Base-by-base conservation (phyloP, 345 rosid genomes). In the Jatropha curcas region DNA sequence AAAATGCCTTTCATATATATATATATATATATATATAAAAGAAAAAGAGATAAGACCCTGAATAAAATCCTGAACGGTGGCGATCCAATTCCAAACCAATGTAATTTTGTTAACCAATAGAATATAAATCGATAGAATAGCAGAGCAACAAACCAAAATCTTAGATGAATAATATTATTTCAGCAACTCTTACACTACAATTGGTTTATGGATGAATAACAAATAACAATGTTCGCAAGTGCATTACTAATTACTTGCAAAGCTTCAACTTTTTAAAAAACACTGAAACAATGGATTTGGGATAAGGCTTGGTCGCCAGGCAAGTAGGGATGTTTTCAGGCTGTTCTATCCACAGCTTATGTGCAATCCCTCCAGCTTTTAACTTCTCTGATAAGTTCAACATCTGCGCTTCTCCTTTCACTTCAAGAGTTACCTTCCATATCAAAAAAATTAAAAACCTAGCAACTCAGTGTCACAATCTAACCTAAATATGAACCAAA, bases 311-410 rank as follows among this genome's bases (percentile, higher is more conserved):
- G 0, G 97, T 89, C 1, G 98, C 95, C 8, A 90, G 84, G 66
- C 97, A 92, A 12, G 99, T 92, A 14, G 99, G 94, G 3, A 89
- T 71, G 76, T 89, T 91, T 79, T 95, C 99, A 9, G 99, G 98
- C 19, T 92, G 96, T 62, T 95, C 98, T 27, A 81, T 84, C 99
- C 99, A 95, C 50, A 92, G 73, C 83, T 87, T 89, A 77, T 92
- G 89, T 59, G 79, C 85, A 81, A 95, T 84, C 13, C 89, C 96
- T 52, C 82, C 90, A 11, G 72, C 83, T 16, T 56, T 84, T 53
- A 95, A 83, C 87, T 87, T 92, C 77, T 91, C 97, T 4, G 89
- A 82, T 67, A 95, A 85, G 72, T 89, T 92, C 90, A 75, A 13
- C 34, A 91, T 81, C 82, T 92, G 98, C 4, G 84, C 45, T 80